Conservation (phyloP, 805 yeast species). For the Yarrowia yakushimensis region DNA sequence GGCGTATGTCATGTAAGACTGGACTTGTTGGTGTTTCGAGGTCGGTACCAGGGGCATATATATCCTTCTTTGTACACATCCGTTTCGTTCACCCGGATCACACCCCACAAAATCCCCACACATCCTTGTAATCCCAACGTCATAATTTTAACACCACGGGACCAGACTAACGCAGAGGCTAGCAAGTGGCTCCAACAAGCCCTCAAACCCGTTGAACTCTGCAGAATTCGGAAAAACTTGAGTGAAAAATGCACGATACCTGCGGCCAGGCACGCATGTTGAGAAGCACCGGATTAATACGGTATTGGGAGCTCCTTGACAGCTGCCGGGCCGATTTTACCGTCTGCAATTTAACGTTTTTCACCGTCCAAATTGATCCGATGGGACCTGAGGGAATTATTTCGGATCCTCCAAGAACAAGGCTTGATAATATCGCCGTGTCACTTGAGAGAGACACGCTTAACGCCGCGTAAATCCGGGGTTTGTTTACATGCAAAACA, state of each 20-base stretch:
- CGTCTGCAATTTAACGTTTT: background rate
- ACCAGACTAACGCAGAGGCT: background rate
- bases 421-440: too few species aligned
- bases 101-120: too few species aligned
- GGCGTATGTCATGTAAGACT: background rate
- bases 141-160: background rate
- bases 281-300: conserved; percentile 17
- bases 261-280: background rate
- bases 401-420: too few species aligned
- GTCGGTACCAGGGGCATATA: too few species aligned
- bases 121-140: too few species aligned
- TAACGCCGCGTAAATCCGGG: background rate
- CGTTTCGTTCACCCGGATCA: too few species aligned
- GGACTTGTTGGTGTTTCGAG: too few species aligned
- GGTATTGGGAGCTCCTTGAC: conserved; percentile 19
- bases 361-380: background rate
- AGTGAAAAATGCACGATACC: background rate
- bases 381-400: background rate
- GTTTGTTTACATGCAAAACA: background rate
- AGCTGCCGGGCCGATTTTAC: background rate
- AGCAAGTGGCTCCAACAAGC: background rate
- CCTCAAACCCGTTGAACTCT: conserved; percentile 1
- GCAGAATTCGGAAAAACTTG: conserved; percentile 21
- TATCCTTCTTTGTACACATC: too few species aligned
- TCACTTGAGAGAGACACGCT: background rate